Conservation (phyloP, 441 rosid genomes). For the Erodium trifolium region DNA sequence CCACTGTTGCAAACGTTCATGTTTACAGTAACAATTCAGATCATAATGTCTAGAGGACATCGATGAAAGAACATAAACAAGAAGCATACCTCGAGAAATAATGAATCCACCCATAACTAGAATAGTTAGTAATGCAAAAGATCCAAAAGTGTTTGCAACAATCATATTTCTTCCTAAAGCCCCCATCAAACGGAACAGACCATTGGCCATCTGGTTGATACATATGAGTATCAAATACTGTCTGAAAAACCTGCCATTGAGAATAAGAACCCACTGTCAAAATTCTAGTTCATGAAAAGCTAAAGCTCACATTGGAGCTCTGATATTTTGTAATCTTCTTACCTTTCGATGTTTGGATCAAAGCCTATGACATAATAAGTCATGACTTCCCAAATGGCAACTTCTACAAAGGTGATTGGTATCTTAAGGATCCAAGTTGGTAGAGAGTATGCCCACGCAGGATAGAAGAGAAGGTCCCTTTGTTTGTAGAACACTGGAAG, state of each 20-base stretch:
- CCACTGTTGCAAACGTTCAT: not conserved
- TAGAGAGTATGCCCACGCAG: slow-evolving; percentile 50
- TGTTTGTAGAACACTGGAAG: slow-evolving; percentile 91
- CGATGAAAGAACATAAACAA: not conserved
- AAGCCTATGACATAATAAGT: slow-evolving; percentile 70
- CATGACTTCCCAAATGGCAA: slow-evolving; percentile 49
- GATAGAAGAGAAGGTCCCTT: slow-evolving; percentile 32
- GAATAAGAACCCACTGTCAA: not conserved
- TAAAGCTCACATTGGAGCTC: not conserved
- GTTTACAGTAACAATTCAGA: not conserved
- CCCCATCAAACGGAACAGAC: slow-evolving; percentile 51
- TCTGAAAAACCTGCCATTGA: slow-evolving; percentile 50
- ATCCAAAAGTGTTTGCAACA: slow-evolving; percentile 63
- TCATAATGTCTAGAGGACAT: too few species aligned
- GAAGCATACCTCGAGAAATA: slow-evolving; percentile 46
- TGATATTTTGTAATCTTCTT: not conserved
- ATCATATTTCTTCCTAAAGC: slow-evolving; percentile 56
- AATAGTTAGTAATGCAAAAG: slow-evolving; percentile 42
- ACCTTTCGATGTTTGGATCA: slow-evolving; percentile 65
- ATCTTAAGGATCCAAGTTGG: slow-evolving; percentile 77
- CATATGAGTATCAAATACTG: slow-evolving; percentile 49
- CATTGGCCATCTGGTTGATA: slow-evolving; percentile 64
- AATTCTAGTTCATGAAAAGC: not conserved
- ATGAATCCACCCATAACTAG: slow-evolving; percentile 62
- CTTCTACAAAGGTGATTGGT: slow-evolving; percentile 53